These are phyloP conservation scores for Schwanniomyces etchellsii DNA, from an alignment of 1,139 yeast species.

Conservation along the genomic window DNA sequence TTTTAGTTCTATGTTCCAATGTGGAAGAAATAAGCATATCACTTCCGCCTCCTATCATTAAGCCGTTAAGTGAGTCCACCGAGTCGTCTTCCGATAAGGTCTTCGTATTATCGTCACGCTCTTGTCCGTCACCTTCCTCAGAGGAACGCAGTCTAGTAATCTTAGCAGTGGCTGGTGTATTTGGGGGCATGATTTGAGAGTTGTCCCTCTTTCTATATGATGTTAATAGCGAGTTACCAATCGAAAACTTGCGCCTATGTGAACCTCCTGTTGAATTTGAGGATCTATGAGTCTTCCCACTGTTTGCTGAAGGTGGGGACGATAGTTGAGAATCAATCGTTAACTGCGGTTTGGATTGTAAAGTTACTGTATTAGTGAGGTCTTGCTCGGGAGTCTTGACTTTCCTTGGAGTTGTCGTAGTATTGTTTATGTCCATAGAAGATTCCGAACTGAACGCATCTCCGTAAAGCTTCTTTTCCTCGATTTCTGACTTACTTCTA, in stretches of 20 bases:
- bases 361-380: constrained; percentile 28
- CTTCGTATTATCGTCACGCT: constrained; percentile 19
- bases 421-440: constrained; percentile 3
- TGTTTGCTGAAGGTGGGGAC: constrained; percentile 16
- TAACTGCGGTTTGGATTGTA: constrained; percentile 1
- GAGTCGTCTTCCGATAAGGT: constrained; percentile 48
- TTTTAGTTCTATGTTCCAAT: constrained; percentile 46
- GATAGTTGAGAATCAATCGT: background rate
- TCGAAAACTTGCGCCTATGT: constrained; percentile 59
- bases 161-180: constrained; percentile 47
- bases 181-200: constrained; percentile 40
- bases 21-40: constrained; percentile 63
- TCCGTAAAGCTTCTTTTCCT: constrained; percentile 36
- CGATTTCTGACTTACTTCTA: constrained; percentile 23
- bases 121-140: constrained; percentile 29
- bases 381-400: constrained; percentile 32
- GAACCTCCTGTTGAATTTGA: constrained; percentile 19
- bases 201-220: constrained; percentile 43
- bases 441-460: constrained; percentile 31
- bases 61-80: constrained; percentile 53
- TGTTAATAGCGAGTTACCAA: constrained; percentile 50
- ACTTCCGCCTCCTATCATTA: constrained; percentile 48
- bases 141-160: constrained; percentile 35
- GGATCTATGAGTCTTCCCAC: constrained; percentile 17
- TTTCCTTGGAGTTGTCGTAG: constrained; percentile 9